Base-by-base conservation (phyloP, 305 asterid genomes). In the Lippia alba region DNA sequence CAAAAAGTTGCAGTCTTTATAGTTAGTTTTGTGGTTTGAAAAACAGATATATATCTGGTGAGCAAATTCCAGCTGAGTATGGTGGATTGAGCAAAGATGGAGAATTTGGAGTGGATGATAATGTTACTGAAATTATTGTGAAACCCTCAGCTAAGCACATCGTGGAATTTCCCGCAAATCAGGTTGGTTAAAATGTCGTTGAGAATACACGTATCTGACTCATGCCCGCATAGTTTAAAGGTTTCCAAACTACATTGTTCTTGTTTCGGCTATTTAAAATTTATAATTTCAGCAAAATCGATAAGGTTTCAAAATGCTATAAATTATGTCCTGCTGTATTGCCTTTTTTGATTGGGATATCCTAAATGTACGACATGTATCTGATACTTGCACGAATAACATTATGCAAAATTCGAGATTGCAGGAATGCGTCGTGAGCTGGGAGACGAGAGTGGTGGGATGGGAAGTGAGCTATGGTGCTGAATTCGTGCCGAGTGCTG, bases 381-480 rank as follows among this genome's bases (percentile, higher is more conserved):
- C 0, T 44, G 14, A 8, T 44, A 44, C 14, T 5, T 3, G 12
- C 12, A 11, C 49, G 45, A 5, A 39, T 39, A 39, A 39, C 45
- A 5, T 9, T 0, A 6, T 6, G 4, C 45, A 39, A 39, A 39
- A 5, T 64, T 32, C 20, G 34, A 40, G 16, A 24, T 3, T 51
- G 55, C 71, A 81, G 85, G 76, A 40, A 39, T 64, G 81, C 68
- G 6, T 18, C 0, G 71, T 72, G 48, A 73, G 56, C 18, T 81
- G 86, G 86, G 86, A 78, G 67, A 46, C 53, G 4, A 69, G 74
- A 34, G 85, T 83, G 10, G 88, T 80, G 72, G 88, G 83, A 12
- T 75, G 83, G 81, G 88, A 76, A 50, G 83, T 78, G 61, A 70
- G 76, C 11, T 80, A 80, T 11, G 71, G 82, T 1, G 88, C 80